phyloP scores from a whole-genome alignment of 257 asterid genomes.

The Jacaranda mimosifolia region DNA sequence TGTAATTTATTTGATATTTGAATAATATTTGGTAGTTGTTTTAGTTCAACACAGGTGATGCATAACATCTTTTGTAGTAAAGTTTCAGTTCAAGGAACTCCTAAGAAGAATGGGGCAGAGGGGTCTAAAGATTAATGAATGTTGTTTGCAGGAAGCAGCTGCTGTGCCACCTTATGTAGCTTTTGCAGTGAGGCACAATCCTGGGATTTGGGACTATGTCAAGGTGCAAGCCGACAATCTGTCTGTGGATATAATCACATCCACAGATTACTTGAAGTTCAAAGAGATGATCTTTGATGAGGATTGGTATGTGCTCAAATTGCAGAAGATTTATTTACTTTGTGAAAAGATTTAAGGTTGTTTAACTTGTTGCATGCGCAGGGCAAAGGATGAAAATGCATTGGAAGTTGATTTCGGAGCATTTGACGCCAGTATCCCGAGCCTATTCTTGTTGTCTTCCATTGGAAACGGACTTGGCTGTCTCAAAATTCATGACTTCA shows the following conservation, averaged over 20 bases:
- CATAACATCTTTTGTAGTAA: not conserved
- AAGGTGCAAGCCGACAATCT: constrained; percentile 69
- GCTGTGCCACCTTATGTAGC: constrained; percentile 81
- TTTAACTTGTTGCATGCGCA: constrained; percentile 33
- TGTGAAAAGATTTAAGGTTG: too few species aligned
- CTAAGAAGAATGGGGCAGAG: not conserved
- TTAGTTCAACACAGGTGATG: constrained; percentile 72
- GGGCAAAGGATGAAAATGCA: constrained; percentile 81
- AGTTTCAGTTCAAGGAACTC: not conserved
- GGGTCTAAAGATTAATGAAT: not conserved
- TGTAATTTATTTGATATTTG: too few species aligned
- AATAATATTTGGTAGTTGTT: too few species aligned
- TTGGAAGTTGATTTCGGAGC: constrained; percentile 79
- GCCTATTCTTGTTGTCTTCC: constrained; percentile 59
- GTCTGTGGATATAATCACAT: constrained; percentile 58
- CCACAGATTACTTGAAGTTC: constrained; percentile 66
- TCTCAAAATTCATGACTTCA: constrained; percentile 72
- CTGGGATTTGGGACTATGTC: constrained; percentile 75
- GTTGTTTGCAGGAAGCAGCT: constrained; percentile 71
- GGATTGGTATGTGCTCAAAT: constrained; percentile 50
- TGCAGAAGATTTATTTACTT: too few species aligned
- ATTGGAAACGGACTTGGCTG: constrained; percentile 69
- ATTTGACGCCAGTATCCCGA: constrained; percentile 55
- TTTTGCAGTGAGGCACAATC: constrained; percentile 71
- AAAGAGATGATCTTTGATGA: constrained; percentile 71